Conservation (phyloP, 768 basidiomycete genomes). For the Lentinula edodes region DNA sequence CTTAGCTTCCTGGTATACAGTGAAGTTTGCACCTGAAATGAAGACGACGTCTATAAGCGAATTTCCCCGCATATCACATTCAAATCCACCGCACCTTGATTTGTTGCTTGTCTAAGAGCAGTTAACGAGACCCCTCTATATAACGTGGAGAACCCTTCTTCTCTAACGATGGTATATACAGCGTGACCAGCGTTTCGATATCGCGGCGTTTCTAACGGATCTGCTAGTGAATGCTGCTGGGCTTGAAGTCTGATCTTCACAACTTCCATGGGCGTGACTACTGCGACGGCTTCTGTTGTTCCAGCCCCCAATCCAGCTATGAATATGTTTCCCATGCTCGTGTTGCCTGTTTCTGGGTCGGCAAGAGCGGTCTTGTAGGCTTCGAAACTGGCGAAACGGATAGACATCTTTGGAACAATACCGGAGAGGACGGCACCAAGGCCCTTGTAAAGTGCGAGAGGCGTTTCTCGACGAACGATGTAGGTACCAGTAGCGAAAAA, state of each 20-base stretch:
- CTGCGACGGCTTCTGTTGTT: conserved; percentile 88
- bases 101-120: conserved; percentile 93
- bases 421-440: conserved; percentile 94
- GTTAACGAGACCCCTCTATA: conserved; percentile 94
- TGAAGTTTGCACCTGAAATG: conserved; percentile 88
- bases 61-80: conserved; percentile 3
- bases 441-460: conserved; percentile 95
- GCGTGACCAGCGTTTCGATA: conserved; percentile 98
- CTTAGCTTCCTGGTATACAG: conserved; percentile 96
- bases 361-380: conserved; percentile 83
- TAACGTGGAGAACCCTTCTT: conserved; percentile 80
- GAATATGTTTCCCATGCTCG: conserved; percentile 77
- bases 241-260: conserved; percentile 98
- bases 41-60: conserved; percentile 1
- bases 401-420: conserved; percentile 99
- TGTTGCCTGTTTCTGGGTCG: conserved; percentile 72
- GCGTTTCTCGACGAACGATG: conserved; percentile 88
- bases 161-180: conserved; percentile 87
- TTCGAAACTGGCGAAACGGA: conserved; percentile 97
- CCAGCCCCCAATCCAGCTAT: conserved; percentile 96
- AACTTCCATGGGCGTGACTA: conserved; percentile 99
- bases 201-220: conserved; percentile 88
- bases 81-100: conserved; percentile 61
- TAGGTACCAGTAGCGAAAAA: conserved; percentile 87
- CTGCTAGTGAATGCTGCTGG: conserved; percentile 94